Conservation (phyloP, 108 stramenopile species). For the Pseudonitzschia multistriata region DNA sequence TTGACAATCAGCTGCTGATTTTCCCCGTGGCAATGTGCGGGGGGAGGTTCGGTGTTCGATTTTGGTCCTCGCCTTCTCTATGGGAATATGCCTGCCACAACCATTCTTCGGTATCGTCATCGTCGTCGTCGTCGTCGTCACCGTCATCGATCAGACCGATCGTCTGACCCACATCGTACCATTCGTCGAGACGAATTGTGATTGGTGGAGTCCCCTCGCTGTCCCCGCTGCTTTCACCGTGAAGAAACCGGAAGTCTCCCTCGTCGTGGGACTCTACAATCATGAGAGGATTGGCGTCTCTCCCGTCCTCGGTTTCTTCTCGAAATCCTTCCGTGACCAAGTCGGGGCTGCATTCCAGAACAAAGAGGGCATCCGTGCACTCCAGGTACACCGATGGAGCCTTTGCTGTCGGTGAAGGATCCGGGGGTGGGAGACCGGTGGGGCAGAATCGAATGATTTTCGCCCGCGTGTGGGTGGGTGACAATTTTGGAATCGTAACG, state of each 20-base stretch:
- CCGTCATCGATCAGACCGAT: slow-evolving; percentile 33
- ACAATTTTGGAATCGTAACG: slow-evolving; percentile 28
- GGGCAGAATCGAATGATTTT: slow-evolving; percentile 21
- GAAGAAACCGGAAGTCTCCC: slow-evolving; percentile 3
- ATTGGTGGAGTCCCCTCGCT: background rate
- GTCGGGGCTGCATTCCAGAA: slow-evolving; percentile 37
- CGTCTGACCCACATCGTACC: slow-evolving; percentile 28
- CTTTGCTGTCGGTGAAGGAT: background rate
- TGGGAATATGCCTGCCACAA: slow-evolving; percentile 42
- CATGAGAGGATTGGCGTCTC: slow-evolving; percentile 23
- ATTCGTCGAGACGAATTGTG: slow-evolving; percentile 2
- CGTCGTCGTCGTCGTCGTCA: slow-evolving; percentile 20
- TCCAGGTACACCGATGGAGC: background rate
- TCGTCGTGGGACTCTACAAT: slow-evolving; percentile 41
- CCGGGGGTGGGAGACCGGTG: background rate
- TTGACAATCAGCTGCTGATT: background rate
- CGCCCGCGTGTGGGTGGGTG: slow-evolving; percentile 34
- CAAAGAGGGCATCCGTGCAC: slow-evolving; percentile 34
- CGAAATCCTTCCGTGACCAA: slow-evolving; percentile 29
- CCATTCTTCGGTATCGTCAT: slow-evolving; percentile 26
- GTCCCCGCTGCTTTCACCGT: no score
- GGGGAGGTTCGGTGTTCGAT: background rate
- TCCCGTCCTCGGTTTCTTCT: slow-evolving; percentile 12
- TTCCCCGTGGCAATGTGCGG: slow-evolving; percentile 6
- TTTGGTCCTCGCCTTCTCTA: background rate